Conservation (phyloP, 331 rosid genomes). For the Quercus tomentella region DNA sequence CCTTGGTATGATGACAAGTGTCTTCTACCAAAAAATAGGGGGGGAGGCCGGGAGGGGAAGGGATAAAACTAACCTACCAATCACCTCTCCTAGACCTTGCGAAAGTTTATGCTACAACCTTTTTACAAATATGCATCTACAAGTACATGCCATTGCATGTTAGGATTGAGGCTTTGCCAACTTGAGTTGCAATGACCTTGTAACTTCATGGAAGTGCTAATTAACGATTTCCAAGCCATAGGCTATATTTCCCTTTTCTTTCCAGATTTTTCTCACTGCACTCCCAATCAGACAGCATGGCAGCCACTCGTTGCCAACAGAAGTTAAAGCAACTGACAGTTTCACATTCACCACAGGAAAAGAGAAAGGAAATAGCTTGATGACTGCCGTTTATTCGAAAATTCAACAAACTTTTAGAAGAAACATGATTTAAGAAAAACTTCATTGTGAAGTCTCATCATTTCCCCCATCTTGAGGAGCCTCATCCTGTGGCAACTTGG, state of each 20-base stretch:
- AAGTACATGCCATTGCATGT: not conserved
- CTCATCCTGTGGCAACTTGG: constrained; percentile 41
- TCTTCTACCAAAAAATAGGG: no score
- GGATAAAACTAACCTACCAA: no score
- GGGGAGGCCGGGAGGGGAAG: no score
- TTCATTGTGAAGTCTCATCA: constrained; percentile 25
- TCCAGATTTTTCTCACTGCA: constrained; percentile 2
- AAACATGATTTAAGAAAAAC: not conserved
- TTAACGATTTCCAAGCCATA: constrained; percentile 15
- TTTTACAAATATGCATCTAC: not conserved
- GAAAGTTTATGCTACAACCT: no score
- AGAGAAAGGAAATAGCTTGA: not conserved
- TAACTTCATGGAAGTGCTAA: not conserved
- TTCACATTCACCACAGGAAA: not conserved
- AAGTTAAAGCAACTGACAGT: not conserved
- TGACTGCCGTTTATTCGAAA: not conserved
- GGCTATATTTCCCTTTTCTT: constrained; percentile 6
- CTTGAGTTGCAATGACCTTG: not conserved
- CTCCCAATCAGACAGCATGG: constrained; percentile 13
- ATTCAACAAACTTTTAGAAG: constrained; percentile 21
- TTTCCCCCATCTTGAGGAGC: constrained; percentile 34
- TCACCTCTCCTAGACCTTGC: no score
- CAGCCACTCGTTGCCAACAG: not conserved
- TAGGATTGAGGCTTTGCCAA: not conserved
- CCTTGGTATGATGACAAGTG: no score